Evolutionary conservation across 768 basidiomycete species (phyloP).

Genomic region (Kwoniella sp.): DNA sequence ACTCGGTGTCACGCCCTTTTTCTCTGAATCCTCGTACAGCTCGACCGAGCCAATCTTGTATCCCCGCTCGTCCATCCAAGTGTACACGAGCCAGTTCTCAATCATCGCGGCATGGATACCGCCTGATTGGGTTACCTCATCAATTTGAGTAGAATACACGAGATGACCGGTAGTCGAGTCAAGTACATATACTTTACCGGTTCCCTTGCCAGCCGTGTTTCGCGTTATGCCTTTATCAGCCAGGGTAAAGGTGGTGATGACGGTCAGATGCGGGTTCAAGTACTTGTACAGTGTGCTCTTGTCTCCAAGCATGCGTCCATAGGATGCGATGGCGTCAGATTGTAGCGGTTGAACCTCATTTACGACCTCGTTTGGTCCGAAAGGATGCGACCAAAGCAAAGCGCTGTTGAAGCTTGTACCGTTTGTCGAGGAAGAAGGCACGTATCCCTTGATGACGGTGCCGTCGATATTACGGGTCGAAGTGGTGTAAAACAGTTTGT

Average conservation of each 20-base stretch:
- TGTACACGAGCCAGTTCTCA: conserved; percentile 92
- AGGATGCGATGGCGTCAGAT: conserved; percentile 60
- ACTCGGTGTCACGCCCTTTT: conserved; percentile 68
- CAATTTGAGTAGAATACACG: conserved; percentile 63
- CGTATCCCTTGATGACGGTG: conserved; percentile 18
- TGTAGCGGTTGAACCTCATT: conserved; percentile 54
- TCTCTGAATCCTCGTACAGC: conserved; percentile 78
- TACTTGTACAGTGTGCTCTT: conserved; percentile 90
- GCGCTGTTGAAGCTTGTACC: conserved; percentile 54
- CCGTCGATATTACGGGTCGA: conserved; percentile 7
- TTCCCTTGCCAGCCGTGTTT: conserved; percentile 9
- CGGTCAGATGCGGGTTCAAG: conserved; percentile 73
- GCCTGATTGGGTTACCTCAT: conserved; percentile 45
- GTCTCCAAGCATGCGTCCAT: conserved; percentile 81
- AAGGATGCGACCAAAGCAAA: conserved; percentile 66
- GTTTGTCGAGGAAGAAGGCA: conserved; percentile 2
- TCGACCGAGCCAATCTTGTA: conserved; percentile 76
- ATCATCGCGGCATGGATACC: conserved; percentile 62
- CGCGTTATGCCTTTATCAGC: neutral
- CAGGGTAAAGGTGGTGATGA: conserved; percentile 58
- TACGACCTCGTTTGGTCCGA: conserved; percentile 59
- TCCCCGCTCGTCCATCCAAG: conserved; percentile 70
- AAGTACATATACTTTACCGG: conserved; percentile 70
- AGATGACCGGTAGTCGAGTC: conserved; percentile 73
- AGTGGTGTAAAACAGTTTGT: conserved; percentile 34